A percentile compares a stretch with the other conserved stretches of the same genome.
These are phyloP conservation scores for Penicillium polonicum DNA, from an alignment of 2,329 filamentous ascomycete species.

Conservation along the genomic window DNA sequence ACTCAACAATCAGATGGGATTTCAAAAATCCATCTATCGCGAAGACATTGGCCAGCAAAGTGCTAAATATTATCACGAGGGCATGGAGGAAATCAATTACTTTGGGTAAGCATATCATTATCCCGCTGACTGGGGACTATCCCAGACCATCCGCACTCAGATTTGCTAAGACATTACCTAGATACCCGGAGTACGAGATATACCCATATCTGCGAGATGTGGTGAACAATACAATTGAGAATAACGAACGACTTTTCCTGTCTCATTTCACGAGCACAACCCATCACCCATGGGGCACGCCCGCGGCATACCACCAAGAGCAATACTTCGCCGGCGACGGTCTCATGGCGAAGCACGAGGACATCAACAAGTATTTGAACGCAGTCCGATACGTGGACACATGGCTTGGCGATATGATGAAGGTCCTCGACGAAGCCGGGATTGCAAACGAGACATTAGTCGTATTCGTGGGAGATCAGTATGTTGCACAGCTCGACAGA, in stretches of 20 bases:
- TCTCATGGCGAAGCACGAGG: conserved; percentile 29
- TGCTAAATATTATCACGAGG: conserved; percentile 36
- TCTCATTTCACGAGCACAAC: conserved; percentile 36
- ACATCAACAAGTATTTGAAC: conserved; percentile 46
- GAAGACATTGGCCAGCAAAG: conserved; percentile 28
- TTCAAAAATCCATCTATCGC: conserved; percentile 31
- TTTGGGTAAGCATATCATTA: conserved; percentile 38
- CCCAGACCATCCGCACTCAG: neutral
- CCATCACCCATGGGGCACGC: conserved; percentile 46
- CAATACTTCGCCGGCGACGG: conserved; percentile 26
- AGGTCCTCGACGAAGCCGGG: conserved; percentile 43
- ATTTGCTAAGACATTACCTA: neutral
- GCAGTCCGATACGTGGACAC: conserved; percentile 41
- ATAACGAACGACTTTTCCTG: conserved; percentile 30
- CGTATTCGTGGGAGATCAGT: conserved; percentile 46
- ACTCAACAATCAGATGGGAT: conserved; percentile 39
- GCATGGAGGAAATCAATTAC: conserved; percentile 40
- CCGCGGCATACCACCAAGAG: conserved; percentile 29
- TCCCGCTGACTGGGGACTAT: neutral
- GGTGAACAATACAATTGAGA: conserved; percentile 29
- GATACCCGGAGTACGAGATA: conserved; percentile 24
- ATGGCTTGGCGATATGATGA: conserved; percentile 43
- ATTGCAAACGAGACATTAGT: conserved; percentile 49
- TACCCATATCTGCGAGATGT: conserved; percentile 29
- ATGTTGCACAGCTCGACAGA: conserved; percentile 1